Conservation (phyloP, 768 basidiomycete species). For the Podaxis mareebaensis region DNA sequence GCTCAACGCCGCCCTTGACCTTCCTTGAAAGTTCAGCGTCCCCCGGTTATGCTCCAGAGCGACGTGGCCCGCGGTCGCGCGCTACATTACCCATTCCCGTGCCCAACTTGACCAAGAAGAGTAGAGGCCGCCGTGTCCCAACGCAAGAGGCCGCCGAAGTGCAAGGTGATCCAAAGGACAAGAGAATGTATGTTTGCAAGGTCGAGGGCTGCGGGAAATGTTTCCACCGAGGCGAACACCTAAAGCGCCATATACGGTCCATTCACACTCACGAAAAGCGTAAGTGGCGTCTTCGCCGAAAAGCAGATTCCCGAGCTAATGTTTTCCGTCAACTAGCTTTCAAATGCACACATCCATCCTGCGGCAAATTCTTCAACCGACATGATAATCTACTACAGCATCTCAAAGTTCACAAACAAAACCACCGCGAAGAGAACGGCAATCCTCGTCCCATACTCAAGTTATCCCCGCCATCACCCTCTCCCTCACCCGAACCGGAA, state of each 20-base stretch:
- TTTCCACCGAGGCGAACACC: conserved; percentile 73
- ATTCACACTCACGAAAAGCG: conserved; percentile 81
- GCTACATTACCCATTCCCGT: conserved; percentile 67
- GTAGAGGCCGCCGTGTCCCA: conserved; percentile 75
- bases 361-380: conserved; percentile 75
- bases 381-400: conserved; percentile 84
- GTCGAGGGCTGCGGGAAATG: conserved; percentile 73
- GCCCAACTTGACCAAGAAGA: conserved; percentile 79
- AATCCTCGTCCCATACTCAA: conserved; percentile 18
- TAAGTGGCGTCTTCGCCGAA: conserved; percentile 36
- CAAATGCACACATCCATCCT: conserved; percentile 65
- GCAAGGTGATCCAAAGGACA: conserved; percentile 28
- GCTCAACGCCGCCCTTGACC: conserved; percentile 17
- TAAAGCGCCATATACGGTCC: conserved; percentile 73
- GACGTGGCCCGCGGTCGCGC: conserved; percentile 50
- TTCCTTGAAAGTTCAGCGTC: conserved; percentile 21
- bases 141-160: conserved; percentile 36
- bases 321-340: conserved; percentile 51
- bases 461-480: conserved; percentile 18
- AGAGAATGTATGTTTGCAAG: conserved; percentile 55
- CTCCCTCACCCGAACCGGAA: conserved; percentile 23
- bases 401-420: conserved; percentile 63
- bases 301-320: conserved; percentile 15
- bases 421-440: conserved; percentile 12
- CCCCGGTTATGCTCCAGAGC: conserved; percentile 27